Percentiles rank a stretch among this genome's conserved stretches.
Conservation (phyloP, 108 stramenopile genomes). For the Hondaea fermentalgiana region DNA sequence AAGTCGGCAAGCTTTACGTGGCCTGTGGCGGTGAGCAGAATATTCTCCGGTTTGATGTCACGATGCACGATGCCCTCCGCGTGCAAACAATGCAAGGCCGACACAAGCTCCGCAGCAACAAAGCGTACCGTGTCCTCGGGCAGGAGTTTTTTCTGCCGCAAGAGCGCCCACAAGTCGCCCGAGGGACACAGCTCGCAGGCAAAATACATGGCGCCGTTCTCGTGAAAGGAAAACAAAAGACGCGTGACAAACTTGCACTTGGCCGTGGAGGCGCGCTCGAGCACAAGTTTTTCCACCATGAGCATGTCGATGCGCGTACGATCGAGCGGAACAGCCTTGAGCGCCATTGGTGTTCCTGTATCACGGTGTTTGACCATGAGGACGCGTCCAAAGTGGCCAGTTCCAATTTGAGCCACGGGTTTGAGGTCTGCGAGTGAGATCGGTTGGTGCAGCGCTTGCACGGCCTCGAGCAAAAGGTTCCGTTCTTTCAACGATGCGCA, state of each 20-base stretch:
- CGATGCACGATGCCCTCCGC: conserved; percentile 77
- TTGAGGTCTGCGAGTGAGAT: neutral
- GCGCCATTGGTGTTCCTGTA: neutral
- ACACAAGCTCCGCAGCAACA: conserved; percentile 50
- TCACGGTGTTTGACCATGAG: conserved; percentile 3
- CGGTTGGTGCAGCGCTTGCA: neutral
- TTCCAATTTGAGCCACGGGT: neutral
- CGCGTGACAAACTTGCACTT: neutral
- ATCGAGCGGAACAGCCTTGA: neutral
- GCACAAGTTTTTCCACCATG: neutral
- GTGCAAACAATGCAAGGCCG: conserved; percentile 64
- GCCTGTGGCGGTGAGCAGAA: conserved; percentile 56
- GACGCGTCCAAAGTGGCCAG: neutral
- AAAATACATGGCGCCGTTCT: neutral
- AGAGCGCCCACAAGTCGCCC: neutral
- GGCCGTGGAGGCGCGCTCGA: neutral
- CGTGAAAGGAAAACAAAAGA: neutral
- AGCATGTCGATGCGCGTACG: neutral
- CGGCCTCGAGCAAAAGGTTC: neutral
- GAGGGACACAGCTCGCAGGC: neutral
- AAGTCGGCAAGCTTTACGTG: neutral
- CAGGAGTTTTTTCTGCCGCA: conserved; percentile 36
- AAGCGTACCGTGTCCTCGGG: conserved; percentile 62
- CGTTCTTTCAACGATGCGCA: neutral
- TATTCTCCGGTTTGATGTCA: conserved; percentile 95